Conservation (phyloP, 2,329 filamentous ascomycete genomes). For the Pseudocercospora fuligena region DNA sequence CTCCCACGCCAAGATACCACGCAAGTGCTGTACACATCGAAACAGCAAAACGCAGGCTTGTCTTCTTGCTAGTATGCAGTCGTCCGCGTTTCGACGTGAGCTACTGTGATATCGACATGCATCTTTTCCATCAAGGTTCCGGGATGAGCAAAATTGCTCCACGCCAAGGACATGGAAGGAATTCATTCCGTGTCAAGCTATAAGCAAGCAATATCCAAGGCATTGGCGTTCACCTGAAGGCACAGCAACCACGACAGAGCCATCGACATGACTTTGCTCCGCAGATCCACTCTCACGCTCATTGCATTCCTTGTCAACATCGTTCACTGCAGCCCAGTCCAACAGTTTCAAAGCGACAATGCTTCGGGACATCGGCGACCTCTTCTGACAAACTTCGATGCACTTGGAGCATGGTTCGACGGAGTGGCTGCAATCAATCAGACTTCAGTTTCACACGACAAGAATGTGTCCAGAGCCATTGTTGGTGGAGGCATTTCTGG, state of each 20-base stretch:
- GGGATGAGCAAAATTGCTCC: not conserved
- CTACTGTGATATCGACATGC: not conserved
- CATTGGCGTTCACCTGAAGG: not conserved
- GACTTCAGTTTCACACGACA: not conserved
- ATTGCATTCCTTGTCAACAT: not conserved
- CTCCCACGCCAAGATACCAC: not conserved
- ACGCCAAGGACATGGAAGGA: not conserved
- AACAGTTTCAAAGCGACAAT: not conserved
- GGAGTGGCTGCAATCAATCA: slow-evolving; percentile 53
- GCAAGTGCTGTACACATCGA: not conserved
- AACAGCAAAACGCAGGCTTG: no score
- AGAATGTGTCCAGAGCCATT: slow-evolving; percentile 55
- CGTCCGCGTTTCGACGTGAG: not conserved
- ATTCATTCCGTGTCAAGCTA: not conserved
- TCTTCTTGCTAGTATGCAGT: no score
- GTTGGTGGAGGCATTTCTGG: slow-evolving; percentile 68
- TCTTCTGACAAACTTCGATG: slow-evolving; percentile 39
- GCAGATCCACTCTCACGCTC: not conserved
- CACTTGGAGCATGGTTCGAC: slow-evolving; percentile 67
- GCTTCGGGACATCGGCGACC: not conserved
- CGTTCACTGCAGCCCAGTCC: slow-evolving; percentile 1
- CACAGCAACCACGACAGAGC: not conserved
- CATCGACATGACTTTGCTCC: not conserved
- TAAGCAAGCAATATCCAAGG: not conserved
- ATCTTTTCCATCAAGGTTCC: not conserved